Percentiles rank a stretch among this genome's conserved stretches.
Evolutionary conservation across 257 asterid species (phyloP).

Genomic region (Scutellaria minor): DNA sequence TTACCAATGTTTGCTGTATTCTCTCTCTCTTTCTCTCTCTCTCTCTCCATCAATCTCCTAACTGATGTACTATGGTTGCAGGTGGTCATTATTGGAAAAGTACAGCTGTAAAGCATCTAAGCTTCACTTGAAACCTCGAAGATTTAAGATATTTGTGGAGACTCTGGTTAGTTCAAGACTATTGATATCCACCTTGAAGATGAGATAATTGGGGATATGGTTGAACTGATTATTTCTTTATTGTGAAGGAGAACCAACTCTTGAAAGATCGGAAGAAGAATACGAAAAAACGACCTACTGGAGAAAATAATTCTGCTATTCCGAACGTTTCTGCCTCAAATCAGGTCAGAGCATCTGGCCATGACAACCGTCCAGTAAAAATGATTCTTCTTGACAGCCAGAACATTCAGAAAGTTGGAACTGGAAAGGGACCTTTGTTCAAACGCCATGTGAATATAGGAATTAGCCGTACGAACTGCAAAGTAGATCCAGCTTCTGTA

Average conservation of each 20-base stretch:
- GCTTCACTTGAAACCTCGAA: slow-evolving; percentile 98
- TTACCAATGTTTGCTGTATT: no score
- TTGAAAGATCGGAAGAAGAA: slow-evolving; percentile 91
- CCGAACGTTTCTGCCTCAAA: slow-evolving; percentile 51
- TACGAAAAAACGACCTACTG: slow-evolving; percentile 62
- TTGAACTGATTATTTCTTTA: slow-evolving; percentile 40
- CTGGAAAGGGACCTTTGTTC: slow-evolving; percentile 74
- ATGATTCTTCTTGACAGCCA: slow-evolving; percentile 79
- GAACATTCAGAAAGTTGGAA: slow-evolving; percentile 67
- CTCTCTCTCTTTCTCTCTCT: neutral
- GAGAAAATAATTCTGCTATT: slow-evolving; percentile 60
- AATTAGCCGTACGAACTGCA: slow-evolving; percentile 57
- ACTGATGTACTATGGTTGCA: slow-evolving; percentile 43
- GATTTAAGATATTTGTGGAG: slow-evolving; percentile 91
- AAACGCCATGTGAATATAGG: slow-evolving; percentile 70
- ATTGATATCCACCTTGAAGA: slow-evolving; percentile 16
- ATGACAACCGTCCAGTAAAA: slow-evolving; percentile 66
- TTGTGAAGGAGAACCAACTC: slow-evolving; percentile 89
- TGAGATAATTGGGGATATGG: slow-evolving; percentile 27
- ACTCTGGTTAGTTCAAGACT: slow-evolving; percentile 73
- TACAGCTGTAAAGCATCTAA: slow-evolving; percentile 98
- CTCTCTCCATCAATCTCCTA: slow-evolving; percentile 21
- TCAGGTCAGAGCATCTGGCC: slow-evolving; percentile 60
- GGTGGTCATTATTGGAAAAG: slow-evolving; percentile 99
- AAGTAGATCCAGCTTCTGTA: slow-evolving; percentile 58